A percentile compares a stretch with the other conserved stretches of the same genome.
These are phyloP conservation scores for Ustilago cynodontis DNA, from an alignment of 1,284 basidiomycete species.

Conservation along the genomic window DNA sequence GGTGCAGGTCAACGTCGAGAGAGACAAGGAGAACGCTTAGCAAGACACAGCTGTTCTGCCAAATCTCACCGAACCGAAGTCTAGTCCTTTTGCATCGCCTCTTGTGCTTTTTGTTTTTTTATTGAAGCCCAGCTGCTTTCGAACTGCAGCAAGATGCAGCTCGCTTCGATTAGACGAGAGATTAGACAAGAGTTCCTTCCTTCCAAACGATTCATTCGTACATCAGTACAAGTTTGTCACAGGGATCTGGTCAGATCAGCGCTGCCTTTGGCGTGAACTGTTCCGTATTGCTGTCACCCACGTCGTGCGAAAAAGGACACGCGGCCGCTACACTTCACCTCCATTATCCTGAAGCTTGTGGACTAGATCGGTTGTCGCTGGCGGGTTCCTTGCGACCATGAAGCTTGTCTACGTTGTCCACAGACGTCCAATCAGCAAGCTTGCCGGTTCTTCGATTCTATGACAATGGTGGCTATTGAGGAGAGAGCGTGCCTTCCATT, in stretches of 20 bases:
- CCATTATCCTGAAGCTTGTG: neutral
- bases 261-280: neutral
- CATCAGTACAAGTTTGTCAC: neutral
- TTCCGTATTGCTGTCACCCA: neutral
- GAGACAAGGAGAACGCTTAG: neutral
- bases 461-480: neutral
- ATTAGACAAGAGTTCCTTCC: neutral
- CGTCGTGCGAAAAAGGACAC: neutral
- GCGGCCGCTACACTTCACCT: neutral
- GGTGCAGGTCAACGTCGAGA: neutral
- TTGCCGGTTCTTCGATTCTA: neutral
- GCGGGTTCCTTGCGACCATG: neutral
- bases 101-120: neutral
- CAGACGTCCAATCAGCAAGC: neutral
- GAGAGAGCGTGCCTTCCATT: neutral
- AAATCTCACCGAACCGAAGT: slow-evolving; percentile 1
- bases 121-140: neutral
- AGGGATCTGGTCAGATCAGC: neutral
- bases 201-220: neutral
- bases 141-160: slow-evolving; percentile 3
- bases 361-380: neutral
- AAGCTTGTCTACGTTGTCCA: neutral
- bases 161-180: neutral
- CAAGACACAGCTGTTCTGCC: slow-evolving; percentile 5
- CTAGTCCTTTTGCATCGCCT: slow-evolving; percentile 5